Base-by-base conservation (phyloP, 2,329 filamentous ascomycete species). In the Beauveria brongniartii region DNA sequence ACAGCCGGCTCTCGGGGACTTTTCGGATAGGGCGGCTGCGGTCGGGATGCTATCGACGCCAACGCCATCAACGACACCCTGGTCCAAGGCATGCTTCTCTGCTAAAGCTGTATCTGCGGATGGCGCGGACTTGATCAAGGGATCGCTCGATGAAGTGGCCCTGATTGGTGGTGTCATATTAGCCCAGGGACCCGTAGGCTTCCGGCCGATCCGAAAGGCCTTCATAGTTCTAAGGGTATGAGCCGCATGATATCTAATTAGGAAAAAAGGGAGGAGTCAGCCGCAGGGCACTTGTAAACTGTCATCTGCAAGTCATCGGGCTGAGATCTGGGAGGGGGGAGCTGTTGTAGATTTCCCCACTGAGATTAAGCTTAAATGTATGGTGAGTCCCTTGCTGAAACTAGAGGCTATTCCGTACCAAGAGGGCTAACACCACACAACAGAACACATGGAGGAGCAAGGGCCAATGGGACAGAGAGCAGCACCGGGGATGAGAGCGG, bases 141-240 rank as follows among this genome's bases (percentile, higher is more conserved):
- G 47, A 51, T 59, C 48, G 40, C 46, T 79, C 3, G 56, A 37
- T 52, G 48, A 14, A 34, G 47, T 16, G 20, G 56, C 77, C 68
- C 80, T 77, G 63, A 87, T 85, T 65, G 84, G 84, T 60, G 84
- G 84, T 65, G 78, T 80, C 65, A 80, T 75, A 72, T 84, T 85
- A 63, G 73, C 71, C 84, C 84, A 87, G 43, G 78, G 78, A 64
- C 80, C 77, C 59, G 73, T 68, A 52, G 81, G 74, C 68, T 78
- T 80, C 67, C 78, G 80, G 66, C 83, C 84, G 66, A 87, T 84
- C 66, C 81, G 82, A 72, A 80, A 85, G 66, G 79, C 77, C 69
- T 79, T 81, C 82, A 87, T 85, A 55, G 78, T 80, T 54, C 76
- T 74, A 34, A 85, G 70, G 16, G 82, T 82, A 59, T 75, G 72